A percentile compares a stretch with the other conserved stretches of the same genome.
Evolutionary conservation across 331 rosid species (phyloP).

Genomic region (Telfairia occidentalis): DNA sequence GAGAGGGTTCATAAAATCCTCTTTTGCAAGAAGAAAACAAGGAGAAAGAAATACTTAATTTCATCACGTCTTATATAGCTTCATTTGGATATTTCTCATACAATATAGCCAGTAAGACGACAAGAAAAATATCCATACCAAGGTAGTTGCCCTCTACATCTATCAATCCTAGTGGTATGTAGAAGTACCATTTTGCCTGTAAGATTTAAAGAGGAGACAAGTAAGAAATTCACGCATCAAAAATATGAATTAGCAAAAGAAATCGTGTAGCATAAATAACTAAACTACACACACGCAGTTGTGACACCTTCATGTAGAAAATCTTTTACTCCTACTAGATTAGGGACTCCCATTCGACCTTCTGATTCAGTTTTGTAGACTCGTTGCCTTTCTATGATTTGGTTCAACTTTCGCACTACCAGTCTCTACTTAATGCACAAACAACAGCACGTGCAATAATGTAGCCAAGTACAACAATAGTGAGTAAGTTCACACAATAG

Average conservation of each 20-base stretch:
- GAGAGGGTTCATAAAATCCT: background rate
- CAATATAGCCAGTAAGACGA: conserved; percentile 1
- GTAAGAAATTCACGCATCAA: background rate
- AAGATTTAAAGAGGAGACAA: conserved; percentile 12
- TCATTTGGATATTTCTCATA: background rate
- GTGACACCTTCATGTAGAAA: background rate
- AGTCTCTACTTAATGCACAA: background rate
- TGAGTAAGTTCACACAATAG: background rate
- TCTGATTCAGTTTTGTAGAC: background rate
- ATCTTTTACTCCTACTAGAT: background rate
- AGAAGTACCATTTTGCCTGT: conserved; percentile 86
- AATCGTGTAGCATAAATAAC: background rate
- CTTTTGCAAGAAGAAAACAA: background rate
- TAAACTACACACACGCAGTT: background rate
- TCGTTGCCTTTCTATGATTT: background rate
- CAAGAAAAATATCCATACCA: conserved; percentile 29
- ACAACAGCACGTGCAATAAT: background rate
- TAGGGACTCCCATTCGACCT: background rate
- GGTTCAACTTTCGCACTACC: background rate
- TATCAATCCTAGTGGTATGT: conserved; percentile 64
- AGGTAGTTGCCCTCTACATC: conserved; percentile 93
- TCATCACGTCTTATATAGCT: background rate
- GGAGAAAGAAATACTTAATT: background rate
- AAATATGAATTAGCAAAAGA: background rate
- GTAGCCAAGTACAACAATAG: background rate